Evolutionary conservation across 805 yeast genomes (phyloP).

Genomic region (Pichia scutulata): DNA sequence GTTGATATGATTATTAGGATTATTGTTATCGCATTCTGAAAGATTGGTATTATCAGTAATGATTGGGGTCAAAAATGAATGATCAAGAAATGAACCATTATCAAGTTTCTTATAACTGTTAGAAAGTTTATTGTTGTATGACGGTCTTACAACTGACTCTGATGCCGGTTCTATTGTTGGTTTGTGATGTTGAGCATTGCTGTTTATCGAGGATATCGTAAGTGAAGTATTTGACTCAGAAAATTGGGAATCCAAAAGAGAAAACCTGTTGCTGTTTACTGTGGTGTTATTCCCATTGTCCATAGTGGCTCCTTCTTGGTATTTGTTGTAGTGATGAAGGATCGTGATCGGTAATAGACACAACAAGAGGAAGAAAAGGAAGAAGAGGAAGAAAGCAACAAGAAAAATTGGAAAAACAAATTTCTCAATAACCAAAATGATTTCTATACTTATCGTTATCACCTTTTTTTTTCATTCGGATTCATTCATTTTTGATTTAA

Average conservation of each 20-base stretch:
- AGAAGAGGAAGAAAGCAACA: neutral
- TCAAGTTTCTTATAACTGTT: neutral
- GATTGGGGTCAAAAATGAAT: neutral
- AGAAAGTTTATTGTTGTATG: neutral
- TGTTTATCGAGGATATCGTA: neutral
- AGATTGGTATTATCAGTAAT: neutral
- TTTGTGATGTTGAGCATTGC: neutral
- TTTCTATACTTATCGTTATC: too few relatives aligned
- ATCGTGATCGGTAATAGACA: neutral
- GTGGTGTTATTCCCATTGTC: neutral
- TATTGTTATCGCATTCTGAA: neutral
- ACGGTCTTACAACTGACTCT: neutral
- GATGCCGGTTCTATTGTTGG: neutral
- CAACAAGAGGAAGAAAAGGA: neutral
- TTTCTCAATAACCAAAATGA: too few relatives aligned
- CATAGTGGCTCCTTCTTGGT: neutral
- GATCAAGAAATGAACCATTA: neutral
- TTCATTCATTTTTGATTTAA: too few relatives aligned
- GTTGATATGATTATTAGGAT: neutral
- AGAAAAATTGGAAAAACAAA: neutral
- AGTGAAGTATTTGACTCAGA: neutral
- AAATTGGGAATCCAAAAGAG: neutral
- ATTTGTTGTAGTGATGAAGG: neutral
- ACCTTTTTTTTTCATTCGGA: too few relatives aligned
- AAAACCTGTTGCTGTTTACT: neutral